Base-by-base conservation (phyloP, 2,329 filamentous ascomycete species). In the Didymosphaeria variabile region DNA sequence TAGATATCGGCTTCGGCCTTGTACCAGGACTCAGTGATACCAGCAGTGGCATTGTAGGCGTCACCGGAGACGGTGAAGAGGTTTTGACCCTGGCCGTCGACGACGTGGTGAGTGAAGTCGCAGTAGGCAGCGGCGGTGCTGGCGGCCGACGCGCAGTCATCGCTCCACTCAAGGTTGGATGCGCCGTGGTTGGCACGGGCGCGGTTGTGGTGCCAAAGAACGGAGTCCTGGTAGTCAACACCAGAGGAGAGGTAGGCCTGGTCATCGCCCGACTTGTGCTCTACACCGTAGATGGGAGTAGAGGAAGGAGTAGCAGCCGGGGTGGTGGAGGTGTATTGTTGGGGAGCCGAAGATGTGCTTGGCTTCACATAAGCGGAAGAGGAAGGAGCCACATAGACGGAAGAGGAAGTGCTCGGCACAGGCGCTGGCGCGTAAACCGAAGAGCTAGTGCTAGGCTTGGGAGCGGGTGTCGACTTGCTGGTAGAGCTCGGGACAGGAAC, bases 11-110 rank as follows among this genome's bases (percentile, higher is more conserved):
- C 74, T 67, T 97, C 93, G 71, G 86, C 87, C 77, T 95, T 92
- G 86, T 97, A 97, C 92, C 95, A 97, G 81, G 90, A 84, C 76
- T 94, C 86, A 72, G 89, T 92, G 75, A 94, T 89, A 68, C 90
- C 88, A 65, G 86, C 83, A 57, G 88, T 87, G 64, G 92, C 83
- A 50, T 88, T 85, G 62, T 74, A 76, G 78, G 79, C 59, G n/a
- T 81, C 76, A 2, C 79, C 73, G 62, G 87, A 84, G 67, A 89
- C 84, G 62, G 90, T 89, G 73, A 92, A 94, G 61, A 98, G 90
- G 86, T 98, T 99, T 83, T 99, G 95, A 65, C 95, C 95, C 83
- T 98, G 94, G 47, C 85, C 84, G 58, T 63, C 15, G 23, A 69
- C 66, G 17, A 70, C 66, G 54, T 65, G 67, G 60, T 98, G 94